A percentile compares a stretch with the other conserved stretches of the same genome.
Evolutionary conservation across 495 filamentous ascomycete genomes (phyloP).

Genomic region (Glarea lozoyensis): DNA sequence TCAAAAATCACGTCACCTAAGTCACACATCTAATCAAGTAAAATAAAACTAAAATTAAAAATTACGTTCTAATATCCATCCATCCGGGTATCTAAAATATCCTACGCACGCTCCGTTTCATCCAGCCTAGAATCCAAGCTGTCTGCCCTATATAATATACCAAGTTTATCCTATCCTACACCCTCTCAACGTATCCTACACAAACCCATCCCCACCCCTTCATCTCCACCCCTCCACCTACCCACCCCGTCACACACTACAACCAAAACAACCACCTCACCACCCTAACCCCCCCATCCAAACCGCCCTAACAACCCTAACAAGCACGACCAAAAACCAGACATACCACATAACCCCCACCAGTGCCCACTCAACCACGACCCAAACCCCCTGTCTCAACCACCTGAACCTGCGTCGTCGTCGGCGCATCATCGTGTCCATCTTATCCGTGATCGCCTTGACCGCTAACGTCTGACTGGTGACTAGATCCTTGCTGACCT

Average conservation of each 20-base stretch:
- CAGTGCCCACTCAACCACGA: constrained; percentile 69
- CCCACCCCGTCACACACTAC: constrained; percentile 15
- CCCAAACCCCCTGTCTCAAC: constrained; percentile 59
- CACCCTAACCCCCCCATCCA: constrained; percentile 45
- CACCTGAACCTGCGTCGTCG: constrained; percentile 63
- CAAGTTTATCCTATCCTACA: no score
- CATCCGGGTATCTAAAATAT: no score
- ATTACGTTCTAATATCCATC: no score
- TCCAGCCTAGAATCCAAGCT: no score
- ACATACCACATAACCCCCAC: constrained; percentile 78
- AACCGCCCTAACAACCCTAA: constrained; percentile 52
- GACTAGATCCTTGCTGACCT: constrained; percentile 62
- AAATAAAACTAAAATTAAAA: no score
- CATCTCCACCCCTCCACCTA: background rate
- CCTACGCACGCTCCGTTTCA: no score
- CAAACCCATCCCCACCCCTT: no score
- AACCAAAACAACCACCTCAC: constrained; percentile 78
- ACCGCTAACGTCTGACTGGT: constrained; percentile 65
- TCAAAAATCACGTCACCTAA: no score
- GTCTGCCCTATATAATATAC: no score
- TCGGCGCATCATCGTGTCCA: constrained; percentile 61
- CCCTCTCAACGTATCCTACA: no score
- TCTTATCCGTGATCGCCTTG: constrained; percentile 66
- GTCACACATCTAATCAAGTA: no score
- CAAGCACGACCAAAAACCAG: constrained; percentile 68